Percentiles rank a stretch among this genome's conserved stretches.
Conservation (phyloP, 108 stramenopile genomes). For the Cyclotella sp. region DNA sequence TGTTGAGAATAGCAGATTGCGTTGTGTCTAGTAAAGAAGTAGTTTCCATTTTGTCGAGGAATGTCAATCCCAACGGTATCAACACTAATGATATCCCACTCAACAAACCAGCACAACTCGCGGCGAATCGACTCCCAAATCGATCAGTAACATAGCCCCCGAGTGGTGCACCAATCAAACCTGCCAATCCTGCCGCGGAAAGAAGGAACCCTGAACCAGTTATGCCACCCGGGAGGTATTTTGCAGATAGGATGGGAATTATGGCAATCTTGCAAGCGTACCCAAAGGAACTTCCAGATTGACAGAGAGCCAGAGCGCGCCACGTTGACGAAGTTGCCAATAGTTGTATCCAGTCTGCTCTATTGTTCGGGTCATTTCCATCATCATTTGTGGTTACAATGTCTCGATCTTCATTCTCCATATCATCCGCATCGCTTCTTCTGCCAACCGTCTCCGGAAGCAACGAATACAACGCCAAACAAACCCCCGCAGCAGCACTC, state of each 20-base stretch:
- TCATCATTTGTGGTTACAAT: not conserved
- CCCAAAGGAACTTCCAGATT: conserved; percentile 70
- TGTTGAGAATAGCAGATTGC: conserved; percentile 8
- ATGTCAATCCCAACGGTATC: conserved; percentile 60
- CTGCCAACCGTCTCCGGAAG: conserved; percentile 67
- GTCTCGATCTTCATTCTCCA: conserved; percentile 5
- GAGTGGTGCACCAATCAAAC: conserved; percentile 67
- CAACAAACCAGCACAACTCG: conserved; percentile 53
- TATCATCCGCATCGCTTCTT: not conserved
- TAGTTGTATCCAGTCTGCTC: conserved; percentile 60
- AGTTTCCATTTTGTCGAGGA: not conserved
- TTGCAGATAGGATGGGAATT: conserved; percentile 69
- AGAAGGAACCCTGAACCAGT: conserved; percentile 68
- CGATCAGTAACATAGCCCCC: conserved; percentile 65
- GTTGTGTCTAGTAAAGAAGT: not conserved
- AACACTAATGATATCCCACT: conserved; percentile 51
- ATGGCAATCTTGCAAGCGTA: conserved; percentile 80
- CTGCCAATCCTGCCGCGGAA: conserved; percentile 72
- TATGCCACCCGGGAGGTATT: conserved; percentile 65
- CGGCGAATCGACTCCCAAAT: conserved; percentile 52
- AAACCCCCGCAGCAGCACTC: conserved; percentile 63
- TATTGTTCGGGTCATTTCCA: not conserved
- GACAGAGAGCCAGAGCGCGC: conserved; percentile 66
- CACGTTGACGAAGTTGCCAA: conserved; percentile 56
- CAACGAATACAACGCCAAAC: conserved; percentile 60